These are phyloP conservation scores for Diplodia scrobiculata DNA, from an alignment of 2,329 filamentous ascomycete genomes.

Conservation along the genomic window DNA sequence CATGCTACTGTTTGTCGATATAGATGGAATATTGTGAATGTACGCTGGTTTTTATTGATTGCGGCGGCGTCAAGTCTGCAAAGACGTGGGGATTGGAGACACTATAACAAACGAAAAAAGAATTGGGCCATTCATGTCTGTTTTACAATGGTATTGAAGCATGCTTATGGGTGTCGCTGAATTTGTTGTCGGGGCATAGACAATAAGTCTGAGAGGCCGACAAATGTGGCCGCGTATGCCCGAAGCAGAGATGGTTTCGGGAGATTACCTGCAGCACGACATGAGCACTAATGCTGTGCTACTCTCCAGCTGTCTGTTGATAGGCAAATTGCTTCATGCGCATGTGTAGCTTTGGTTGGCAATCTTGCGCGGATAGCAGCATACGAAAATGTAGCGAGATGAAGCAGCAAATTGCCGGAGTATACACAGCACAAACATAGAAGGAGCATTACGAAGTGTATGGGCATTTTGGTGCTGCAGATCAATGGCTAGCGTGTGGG, in stretches of 20 bases:
- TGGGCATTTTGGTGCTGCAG: background rate
- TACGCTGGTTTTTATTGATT: no score
- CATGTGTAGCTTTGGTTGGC: background rate
- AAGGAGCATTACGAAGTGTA: background rate
- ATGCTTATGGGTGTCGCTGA: no score
- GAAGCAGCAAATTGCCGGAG: background rate
- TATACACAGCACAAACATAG: no score
- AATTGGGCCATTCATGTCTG: no score
- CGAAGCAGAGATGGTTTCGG: background rate
- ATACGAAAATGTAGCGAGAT: background rate
- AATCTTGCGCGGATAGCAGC: background rate
- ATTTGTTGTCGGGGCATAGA: background rate
- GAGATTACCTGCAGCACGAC: background rate
- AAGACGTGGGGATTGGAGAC: no score
- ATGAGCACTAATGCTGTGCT: background rate
- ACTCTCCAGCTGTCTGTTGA: background rate
- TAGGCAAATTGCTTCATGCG: background rate
- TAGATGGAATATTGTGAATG: no score
- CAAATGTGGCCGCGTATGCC: no score
- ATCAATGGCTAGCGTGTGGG: conserved; percentile 18
- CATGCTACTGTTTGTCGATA: no score
- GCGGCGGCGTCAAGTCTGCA: no score
- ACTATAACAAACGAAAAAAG: no score
- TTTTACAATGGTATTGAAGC: no score
- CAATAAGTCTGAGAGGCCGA: no score